Evolutionary conservation across 495 filamentous ascomycete genomes (phyloP).

Genomic region (Chaetomium tenue): DNA sequence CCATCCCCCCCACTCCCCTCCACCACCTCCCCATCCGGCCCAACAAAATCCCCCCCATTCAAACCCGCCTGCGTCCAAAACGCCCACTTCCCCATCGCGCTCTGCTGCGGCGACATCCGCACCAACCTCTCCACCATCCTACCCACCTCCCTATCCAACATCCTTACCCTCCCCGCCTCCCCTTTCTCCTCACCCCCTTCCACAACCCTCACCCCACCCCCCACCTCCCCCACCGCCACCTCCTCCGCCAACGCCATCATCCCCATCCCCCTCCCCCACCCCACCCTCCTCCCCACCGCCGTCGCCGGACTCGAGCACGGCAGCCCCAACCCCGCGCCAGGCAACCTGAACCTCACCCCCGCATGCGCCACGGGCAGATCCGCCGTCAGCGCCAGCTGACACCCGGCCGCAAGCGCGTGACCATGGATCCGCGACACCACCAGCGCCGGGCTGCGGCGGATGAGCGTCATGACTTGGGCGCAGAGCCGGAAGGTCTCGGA

Average conservation of each 20-base stretch:
- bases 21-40: constrained; percentile 11
- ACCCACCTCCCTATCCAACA: constrained; percentile 21
- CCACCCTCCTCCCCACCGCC: constrained; percentile 24
- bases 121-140: constrained; percentile 23
- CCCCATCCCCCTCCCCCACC: constrained; percentile 19
- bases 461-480: constrained; percentile 31
- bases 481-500: constrained; percentile 28
- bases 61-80: constrained; percentile 32
- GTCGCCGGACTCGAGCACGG: constrained; percentile 32
- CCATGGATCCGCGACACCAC: constrained; percentile 30
- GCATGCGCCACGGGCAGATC: constrained; percentile 28
- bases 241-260: constrained; percentile 29
- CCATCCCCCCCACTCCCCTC: constrained; percentile 22
- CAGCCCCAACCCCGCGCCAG: constrained; percentile 30
- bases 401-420: constrained; percentile 29
- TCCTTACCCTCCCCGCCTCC: not conserved
- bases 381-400: constrained; percentile 32
- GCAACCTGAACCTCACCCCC: constrained; percentile 23
- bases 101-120: constrained; percentile 28
- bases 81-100: constrained; percentile 35
- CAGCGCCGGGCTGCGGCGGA: constrained; percentile 29
- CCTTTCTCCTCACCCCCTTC: not conserved
- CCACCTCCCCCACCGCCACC: constrained; percentile 21
- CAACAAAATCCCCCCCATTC: not conserved
- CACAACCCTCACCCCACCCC: constrained; percentile 23